Conservation (phyloP, 2,329 filamentous ascomycete genomes). For the Periglandula ipomoeae region DNA sequence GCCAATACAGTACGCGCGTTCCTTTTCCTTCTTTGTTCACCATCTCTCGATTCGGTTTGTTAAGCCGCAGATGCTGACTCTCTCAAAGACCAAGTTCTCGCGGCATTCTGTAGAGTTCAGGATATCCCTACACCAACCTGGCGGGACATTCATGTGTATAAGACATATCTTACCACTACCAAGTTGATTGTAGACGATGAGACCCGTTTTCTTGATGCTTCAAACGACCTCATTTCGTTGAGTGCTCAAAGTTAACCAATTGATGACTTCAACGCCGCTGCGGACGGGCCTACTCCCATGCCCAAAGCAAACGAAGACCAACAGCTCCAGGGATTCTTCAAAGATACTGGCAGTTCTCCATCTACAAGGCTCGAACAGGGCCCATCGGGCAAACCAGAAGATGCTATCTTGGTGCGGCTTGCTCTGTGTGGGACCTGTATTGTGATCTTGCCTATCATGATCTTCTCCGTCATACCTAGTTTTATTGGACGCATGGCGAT, state of each 20-base stretch:
- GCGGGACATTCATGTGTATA: slow-evolving; percentile 38
- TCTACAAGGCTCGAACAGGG: slow-evolving; percentile 1
- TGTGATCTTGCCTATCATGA: slow-evolving; percentile 47
- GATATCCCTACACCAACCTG: slow-evolving; percentile 37
- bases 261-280: slow-evolving; percentile 8
- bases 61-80: slow-evolving; percentile 7
- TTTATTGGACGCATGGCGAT: slow-evolving; percentile 50
- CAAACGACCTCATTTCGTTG: slow-evolving; percentile 43
- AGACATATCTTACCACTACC: slow-evolving; percentile 44
- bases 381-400: not conserved
- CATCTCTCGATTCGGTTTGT: not conserved
- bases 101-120: slow-evolving; percentile 46
- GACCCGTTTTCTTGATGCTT: slow-evolving; percentile 46
- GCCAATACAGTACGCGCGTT: slow-evolving; percentile 52
- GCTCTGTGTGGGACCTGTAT: slow-evolving; percentile 13
- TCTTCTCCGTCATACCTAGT: slow-evolving; percentile 47
- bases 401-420: slow-evolving; percentile 2
- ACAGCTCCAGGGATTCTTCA: slow-evolving; percentile 5
- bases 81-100: slow-evolving; percentile 44
- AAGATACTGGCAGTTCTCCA: slow-evolving; percentile 4
- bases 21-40: not conserved
- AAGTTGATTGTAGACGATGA: slow-evolving; percentile 50
- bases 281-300: slow-evolving; percentile 16
- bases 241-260: slow-evolving; percentile 6
- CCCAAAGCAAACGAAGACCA: slow-evolving; percentile 10